Evolutionary conservation across 768 basidiomycete genomes (phyloP).

Genomic region (Boletus subcaerulescens): DNA sequence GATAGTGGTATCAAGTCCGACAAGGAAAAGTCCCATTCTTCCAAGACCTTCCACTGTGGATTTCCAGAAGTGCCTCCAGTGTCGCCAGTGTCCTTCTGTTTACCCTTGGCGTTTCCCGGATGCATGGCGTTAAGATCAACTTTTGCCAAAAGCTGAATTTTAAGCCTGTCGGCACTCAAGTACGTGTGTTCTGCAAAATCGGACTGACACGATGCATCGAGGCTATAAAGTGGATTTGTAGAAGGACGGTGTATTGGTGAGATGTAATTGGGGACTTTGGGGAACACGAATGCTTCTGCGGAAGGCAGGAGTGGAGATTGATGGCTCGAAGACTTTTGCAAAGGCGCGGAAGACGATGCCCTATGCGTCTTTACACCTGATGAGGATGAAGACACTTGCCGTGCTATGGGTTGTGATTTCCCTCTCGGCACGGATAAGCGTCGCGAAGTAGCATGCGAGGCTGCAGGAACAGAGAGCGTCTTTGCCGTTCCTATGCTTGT

Average conservation of each 20-base stretch:
- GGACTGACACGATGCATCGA: slow-evolving; percentile 48
- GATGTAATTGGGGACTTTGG: slow-evolving; percentile 58
- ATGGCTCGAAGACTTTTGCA: slow-evolving; percentile 25
- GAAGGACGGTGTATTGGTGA: slow-evolving; percentile 81
- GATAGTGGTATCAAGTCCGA: slow-evolving; percentile 54
- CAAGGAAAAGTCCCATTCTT: slow-evolving; percentile 66
- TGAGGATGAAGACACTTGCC: slow-evolving; percentile 19
- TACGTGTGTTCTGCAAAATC: slow-evolving; percentile 58
- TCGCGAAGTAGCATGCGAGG: slow-evolving; percentile 9
- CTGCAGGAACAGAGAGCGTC: slow-evolving; percentile 4
- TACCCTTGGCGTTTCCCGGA: slow-evolving; percentile 38
- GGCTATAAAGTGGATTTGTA: slow-evolving; percentile 72
- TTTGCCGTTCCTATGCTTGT: slow-evolving; percentile 18
- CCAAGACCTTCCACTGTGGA: slow-evolving; percentile 58
- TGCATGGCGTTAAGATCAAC: slow-evolving; percentile 19
- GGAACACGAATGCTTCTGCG: slow-evolving; percentile 9
- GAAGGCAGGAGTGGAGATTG: slow-evolving; percentile 22
- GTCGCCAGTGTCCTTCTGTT: slow-evolving; percentile 39
- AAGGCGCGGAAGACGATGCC: slow-evolving; percentile 22
- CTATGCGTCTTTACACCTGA: slow-evolving; percentile 19
- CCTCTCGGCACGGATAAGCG: slow-evolving; percentile 7
- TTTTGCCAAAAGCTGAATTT: slow-evolving; percentile 59
- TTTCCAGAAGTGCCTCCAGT: slow-evolving; percentile 18
- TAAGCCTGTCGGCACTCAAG: slow-evolving; percentile 49
- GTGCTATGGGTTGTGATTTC: slow-evolving; percentile 16